A percentile compares a stretch with the other conserved stretches of the same genome.
Evolutionary conservation across 2,329 filamentous ascomycete genomes (phyloP).

Genomic region (Aspergillus pseudoterreus): DNA sequence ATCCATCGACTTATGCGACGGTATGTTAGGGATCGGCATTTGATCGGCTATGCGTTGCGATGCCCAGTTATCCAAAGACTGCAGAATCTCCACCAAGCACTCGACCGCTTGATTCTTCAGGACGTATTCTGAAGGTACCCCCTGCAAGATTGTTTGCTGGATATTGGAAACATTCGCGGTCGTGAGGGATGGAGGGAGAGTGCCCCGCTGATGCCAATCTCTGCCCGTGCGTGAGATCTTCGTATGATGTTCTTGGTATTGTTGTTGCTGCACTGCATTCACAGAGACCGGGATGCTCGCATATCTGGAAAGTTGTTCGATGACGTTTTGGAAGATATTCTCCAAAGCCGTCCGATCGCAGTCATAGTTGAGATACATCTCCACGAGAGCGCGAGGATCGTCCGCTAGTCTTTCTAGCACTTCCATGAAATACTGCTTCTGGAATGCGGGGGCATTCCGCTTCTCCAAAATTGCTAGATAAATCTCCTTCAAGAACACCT

Average conservation of each 20-base stretch:
- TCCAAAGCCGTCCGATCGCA: slow-evolving; percentile 89
- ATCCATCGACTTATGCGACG: slow-evolving; percentile 53
- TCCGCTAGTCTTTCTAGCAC: slow-evolving; percentile 79
- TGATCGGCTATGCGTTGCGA: slow-evolving; percentile 60
- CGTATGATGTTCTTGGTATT: slow-evolving; percentile 74
- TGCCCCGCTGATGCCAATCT: slow-evolving; percentile 85
- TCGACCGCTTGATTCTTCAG: slow-evolving; percentile 88
- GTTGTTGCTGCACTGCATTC: slow-evolving; percentile 73
- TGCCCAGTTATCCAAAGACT: slow-evolving; percentile 92
- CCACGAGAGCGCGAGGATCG: slow-evolving; percentile 84
- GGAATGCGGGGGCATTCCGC: slow-evolving; percentile 77
- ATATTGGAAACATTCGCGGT: slow-evolving; percentile 66
- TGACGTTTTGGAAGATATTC: slow-evolving; percentile 92
- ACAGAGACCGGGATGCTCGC: slow-evolving; percentile 75
- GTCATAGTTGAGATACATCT: slow-evolving; percentile 97
- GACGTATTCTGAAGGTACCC: slow-evolving; percentile 82
- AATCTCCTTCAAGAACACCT: slow-evolving; percentile 96
- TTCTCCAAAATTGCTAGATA: slow-evolving; percentile 90
- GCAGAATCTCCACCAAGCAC: slow-evolving; percentile 79
- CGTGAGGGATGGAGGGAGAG: slow-evolving; percentile 80
- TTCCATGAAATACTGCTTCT: slow-evolving; percentile 88
- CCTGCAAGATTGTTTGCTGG: slow-evolving; percentile 48
- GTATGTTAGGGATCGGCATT: slow-evolving; percentile 44
- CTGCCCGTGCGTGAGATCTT: slow-evolving; percentile 56
- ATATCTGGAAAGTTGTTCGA: slow-evolving; percentile 88